Evolutionary conservation across 805 yeast genomes (phyloP), one percentile per base, ranked within the genome.

Genomic region (Yarrowia hollandica): DNA sequence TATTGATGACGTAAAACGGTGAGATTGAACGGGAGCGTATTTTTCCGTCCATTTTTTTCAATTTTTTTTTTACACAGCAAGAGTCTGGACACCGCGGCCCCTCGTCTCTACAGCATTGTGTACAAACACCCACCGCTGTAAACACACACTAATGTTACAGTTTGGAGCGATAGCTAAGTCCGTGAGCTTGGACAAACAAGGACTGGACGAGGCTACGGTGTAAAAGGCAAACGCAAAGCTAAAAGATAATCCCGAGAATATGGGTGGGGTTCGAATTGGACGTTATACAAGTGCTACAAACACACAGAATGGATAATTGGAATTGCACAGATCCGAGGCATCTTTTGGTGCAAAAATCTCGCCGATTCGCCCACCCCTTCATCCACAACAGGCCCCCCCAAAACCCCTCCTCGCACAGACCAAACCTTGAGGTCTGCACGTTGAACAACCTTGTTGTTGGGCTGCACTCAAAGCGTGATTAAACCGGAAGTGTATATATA

Each of bases 381-480:
- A 15, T 3, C 19, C 4, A 2, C 30, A 22, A n/a, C 28, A 22
- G 28, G 28, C 11, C 12, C 11, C 23, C 33, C 23, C 50, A 7
- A 26, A 25, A 11, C 18, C 10, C 16, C 30, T 30, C 23, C 15
- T 10, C 5, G 5, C 14, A 11, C 9, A 15, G 14, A 18, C 28
- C 44, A 39, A 39, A 39, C 46, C 8, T 16, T 4, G 21, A 15
- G 14, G 46, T 39, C 30, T 39, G 30, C 46, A 39, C 46, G 42
- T 21, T 37, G 42, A 37, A 21, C 42, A 37, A 37, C 42, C 26
- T 37, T 37, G 42, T 37, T 37, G 42, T 6, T 21, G 26, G 42
- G 30, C 50, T 26, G 50, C 50, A 46, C 38, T 18, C 37, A 46
- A 46, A 46, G 55, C 55, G 55, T 46, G 55, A 46, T 46, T 46